Evolutionary conservation across 257 asterid species (phyloP), one percentile per base, ranked within the genome.

Genomic region (Solanum phureja): DNA sequence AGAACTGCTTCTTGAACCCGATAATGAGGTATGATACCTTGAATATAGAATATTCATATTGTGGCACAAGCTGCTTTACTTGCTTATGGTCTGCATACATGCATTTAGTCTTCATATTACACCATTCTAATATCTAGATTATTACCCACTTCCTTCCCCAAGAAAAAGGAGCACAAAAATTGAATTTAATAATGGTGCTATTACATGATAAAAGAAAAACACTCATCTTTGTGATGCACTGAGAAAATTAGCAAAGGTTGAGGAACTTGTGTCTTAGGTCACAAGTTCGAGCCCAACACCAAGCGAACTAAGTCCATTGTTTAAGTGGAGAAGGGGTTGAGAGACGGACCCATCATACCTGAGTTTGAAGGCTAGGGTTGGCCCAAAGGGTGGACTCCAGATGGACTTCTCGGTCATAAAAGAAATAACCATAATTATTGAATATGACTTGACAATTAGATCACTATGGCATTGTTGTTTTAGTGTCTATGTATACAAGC

Each of bases 1-100:
- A 44, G 99, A 96, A 89, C 91, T 97, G 83, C 93, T 91, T 71
- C 90, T 95, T 31, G 92, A 93, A 24, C 93, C 96, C 87, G 31
- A 46, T 83, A 86, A 91, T 83, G 94, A 97, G 98, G 99, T 97
- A 89, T 24, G 85, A 23, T 38, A 31, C 11, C 74, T 71, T 75
- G 12, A 68, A 40, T 40, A 83, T 90, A 90, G 14, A 68, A 40
- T 35, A 83, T 90, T 91, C 34, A 82, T 29, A 10, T 52, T 24
- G 60, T 5, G 37, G 83, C 60, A 44, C 44, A 8, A 46, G 33
- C 49, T 12, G 34, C 83, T 29, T 85, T 49, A 37, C 84, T 62
- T 79, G 21, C 14, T 31, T 49, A 31, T 71, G 49, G 10, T 4
- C 84, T 46, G 82, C 68, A 35, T 29, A 68, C 11, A 12, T n/a